Base-by-base conservation (phyloP, 192 early-diverging fungal species). In the Thoreauomyces humboldtii region DNA sequence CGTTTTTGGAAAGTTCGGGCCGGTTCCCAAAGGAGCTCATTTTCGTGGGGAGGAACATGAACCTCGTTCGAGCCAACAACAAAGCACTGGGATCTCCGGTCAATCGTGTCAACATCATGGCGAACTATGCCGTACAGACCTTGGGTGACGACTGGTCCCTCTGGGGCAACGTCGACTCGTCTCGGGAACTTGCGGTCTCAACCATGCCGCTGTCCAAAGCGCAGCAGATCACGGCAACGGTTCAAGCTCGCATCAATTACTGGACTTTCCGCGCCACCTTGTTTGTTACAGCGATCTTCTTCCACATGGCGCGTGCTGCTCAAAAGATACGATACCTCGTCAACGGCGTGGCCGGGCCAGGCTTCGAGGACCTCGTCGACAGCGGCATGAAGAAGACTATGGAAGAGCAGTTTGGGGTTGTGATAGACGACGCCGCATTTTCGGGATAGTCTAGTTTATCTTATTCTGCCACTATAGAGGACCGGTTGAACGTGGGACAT, bases 41-140 rank as follows among this genome's bases (percentile, higher is more conserved):
- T 33, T 95, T 97, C 69, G 75, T 97, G 22, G 86, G 86, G 9
- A 75, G 93, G 34, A 95, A 95, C 61, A 88, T 95, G 85, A 92
- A 92, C 59, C 87, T 88, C 38, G 85, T 88, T 36, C 78, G 90
- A 1, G 83, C 91, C n/a, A 88, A 90, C 61, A 96, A 97, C 76
- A 91, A 90, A 69, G 69, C 76, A 15, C 70, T 92, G 35, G 92
- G 92, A 11, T 89, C 83, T 14, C 92, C 92, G 0, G 92, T 97
- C 17, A 92, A 97, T 65, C 81, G 93, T 11, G 87, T 93, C 60
- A 90, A 88, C 59, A 71, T 92, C 5, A 93, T 93, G 82, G 91
- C 90, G 2, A 73, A 84, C 35, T 92, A 85, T 73, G 94, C 94
- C 14, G 80, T 89, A 32, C 55, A 70, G 61, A 83, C 82, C 43